Base-by-base conservation (phyloP, 352 stramenopile genomes). In the Pythium aquatile region DNA sequence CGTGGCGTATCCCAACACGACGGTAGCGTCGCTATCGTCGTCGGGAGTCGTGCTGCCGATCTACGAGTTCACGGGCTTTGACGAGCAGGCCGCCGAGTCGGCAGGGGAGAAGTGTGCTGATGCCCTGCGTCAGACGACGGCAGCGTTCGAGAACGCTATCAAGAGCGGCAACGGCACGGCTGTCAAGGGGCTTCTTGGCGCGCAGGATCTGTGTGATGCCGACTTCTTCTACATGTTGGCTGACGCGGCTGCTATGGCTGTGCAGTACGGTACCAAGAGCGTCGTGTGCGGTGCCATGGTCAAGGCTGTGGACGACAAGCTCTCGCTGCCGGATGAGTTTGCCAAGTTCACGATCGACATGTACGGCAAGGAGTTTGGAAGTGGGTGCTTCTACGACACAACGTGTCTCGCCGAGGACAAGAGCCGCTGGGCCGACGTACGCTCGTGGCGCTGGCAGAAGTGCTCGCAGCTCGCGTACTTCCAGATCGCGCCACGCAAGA, bases 181-280 rank as follows among this genome's bases (percentile, higher is more conserved):
- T 11, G 85, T 90, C 49, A 91, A 91, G 58, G 64, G 37, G 26
- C 61, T 95, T 11, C 75, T 96, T 32, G 83, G 87, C 14, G 83
- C 83, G 1, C 42, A 85, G 30, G 73, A 66, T 11, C 67, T 96
- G 32, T 70, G 56, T 8, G 81, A 93, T 32, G 70, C 75, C 14
- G 87, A 96, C 60, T 97, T 97, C 66, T 93, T 93, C 70, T 97
- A 97, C 74, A 97, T 97, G 88, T 75, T 96, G 52, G 87, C 87
- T 8, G 87, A 96, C 66, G 72, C 85, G 20, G 87, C 87, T 17
- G 86, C 88, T 1, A 97, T 97, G 88, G 84, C 82, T 5, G 85
- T 94, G 35, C 88, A 97, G 70, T 97, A 97, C 68, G 84, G 88
- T 5, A 77, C 86, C 68, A 97, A 97, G 67, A 73, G 93, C 26